Conservation (phyloP, 805 yeast species). For the Metschnikowia sp. region DNA sequence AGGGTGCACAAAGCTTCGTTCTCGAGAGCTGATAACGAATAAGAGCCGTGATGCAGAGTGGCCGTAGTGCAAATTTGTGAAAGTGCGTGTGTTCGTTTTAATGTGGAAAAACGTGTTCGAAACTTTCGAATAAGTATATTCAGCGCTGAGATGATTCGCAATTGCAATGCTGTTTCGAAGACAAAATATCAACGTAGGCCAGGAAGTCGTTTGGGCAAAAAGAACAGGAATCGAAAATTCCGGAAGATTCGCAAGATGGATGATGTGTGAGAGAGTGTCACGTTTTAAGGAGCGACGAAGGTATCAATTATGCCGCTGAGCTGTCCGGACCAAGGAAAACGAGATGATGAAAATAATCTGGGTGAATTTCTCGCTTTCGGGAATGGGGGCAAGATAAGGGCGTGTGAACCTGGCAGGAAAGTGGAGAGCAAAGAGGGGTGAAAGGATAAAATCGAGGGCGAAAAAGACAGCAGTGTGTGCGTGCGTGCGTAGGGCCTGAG, state of each 20-base stretch:
- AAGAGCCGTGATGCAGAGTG: no score
- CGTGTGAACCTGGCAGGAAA: slow-evolving; percentile 3
- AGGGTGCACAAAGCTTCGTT: no score
- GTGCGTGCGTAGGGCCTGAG: slow-evolving; percentile 6
- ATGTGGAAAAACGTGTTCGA: no score
- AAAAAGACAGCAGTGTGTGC: not conserved
- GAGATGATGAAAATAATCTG: not conserved
- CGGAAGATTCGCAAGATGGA: not conserved
- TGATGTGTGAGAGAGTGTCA: slow-evolving; percentile 4
- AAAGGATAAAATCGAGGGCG: slow-evolving; percentile 5
- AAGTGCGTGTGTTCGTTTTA: no score
- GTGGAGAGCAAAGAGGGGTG: slow-evolving; percentile 8
- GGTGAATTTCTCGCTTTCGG: not conserved
- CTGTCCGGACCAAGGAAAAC: not conserved
- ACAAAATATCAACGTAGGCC: no score
- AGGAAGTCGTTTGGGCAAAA: no score
- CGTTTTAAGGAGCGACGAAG: slow-evolving; percentile 1
- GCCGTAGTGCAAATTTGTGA: no score
- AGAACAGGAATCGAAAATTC: no score
- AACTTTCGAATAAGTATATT: no score
- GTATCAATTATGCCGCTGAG: slow-evolving; percentile 1
- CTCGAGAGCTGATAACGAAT: no score
- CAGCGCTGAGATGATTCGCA: no score
- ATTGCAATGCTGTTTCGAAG: no score
- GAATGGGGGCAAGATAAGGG: slow-evolving; percentile 6